Evolutionary conservation across 305 asterid genomes (phyloP).

Genomic region (Rubia occidens): DNA sequence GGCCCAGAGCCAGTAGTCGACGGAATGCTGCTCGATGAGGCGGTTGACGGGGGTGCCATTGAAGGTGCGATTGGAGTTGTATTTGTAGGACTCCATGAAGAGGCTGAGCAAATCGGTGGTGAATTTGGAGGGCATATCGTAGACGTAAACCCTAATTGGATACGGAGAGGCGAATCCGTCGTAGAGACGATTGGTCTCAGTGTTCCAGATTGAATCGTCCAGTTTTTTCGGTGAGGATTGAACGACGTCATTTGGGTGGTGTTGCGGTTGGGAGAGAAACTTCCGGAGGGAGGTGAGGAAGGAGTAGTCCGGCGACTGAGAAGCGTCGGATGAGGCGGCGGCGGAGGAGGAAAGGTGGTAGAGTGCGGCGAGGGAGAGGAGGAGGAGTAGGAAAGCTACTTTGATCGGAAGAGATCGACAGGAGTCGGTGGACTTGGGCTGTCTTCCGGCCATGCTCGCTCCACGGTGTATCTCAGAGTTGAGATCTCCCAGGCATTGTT

Average conservation of each 20-base stretch:
- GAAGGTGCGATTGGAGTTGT: conserved; percentile 67
- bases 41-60: conserved; percentile 98
- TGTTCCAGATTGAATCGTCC: conserved; percentile 47
- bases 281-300: conserved; percentile 70
- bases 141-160: conserved; percentile 66
- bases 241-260: neutral
- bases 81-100: conserved; percentile 53
- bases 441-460: conserved; percentile 55
- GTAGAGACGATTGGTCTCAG: conserved; percentile 45
- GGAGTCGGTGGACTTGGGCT: conserved; percentile 6
- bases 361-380: conserved; percentile 43
- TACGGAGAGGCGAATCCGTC: conserved; percentile 19
- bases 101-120: conserved; percentile 81
- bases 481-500: neutral
- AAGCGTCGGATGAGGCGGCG: conserved; percentile 12
- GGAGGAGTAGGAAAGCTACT: conserved; percentile 22
- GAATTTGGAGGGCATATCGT: conserved; percentile 81
- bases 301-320: conserved; percentile 45
- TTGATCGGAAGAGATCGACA: conserved; percentile 39
- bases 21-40: conserved; percentile 90
- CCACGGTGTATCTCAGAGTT: neutral
- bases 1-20: conserved; percentile 97
- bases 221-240: conserved; percentile 20
- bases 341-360: conserved; percentile 34
- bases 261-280: conserved; percentile 34